Evolutionary conservation across 2,329 filamentous ascomycete species (phyloP), one percentile per base, ranked within the genome.

Genomic region (Ophiostoma triangulosporum): DNA sequence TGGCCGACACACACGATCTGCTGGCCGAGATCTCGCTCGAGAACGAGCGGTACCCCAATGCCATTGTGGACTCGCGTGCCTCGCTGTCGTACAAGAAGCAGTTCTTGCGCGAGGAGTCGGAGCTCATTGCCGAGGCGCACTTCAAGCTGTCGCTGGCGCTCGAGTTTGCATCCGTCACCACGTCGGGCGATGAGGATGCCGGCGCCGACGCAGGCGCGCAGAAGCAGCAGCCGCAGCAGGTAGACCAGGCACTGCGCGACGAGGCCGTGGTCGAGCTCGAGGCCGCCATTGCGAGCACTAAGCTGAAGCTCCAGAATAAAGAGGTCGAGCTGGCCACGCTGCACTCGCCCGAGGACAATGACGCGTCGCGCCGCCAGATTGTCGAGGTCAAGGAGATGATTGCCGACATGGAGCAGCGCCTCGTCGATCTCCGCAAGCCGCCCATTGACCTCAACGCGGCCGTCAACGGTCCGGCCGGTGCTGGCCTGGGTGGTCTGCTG

Each of bases 11-110:
- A 8, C 88, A 96, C 66, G 90, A 96, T 65, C 78, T 95, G 54
- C 85, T 97, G 57, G 87, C 90, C 9, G 93, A 98, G 69, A 96
- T 98, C 57, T 94, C 86, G n/a, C 75, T 98, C 27, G 93, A 98
- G 70, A 95, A 93, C 61, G 93, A 97, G 69, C 83, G 86, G 72
- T 98, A 95, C 64, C 75, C 80, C 40, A 84, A 88, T 60, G 91
- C 93, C n/a, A 86, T 95, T 52, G 77, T 81, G 48, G 93, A 98
- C 68, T 81, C 88, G 51, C 82, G 81, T 61, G 80, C 84, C 14
- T 83, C 89, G 1, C 78, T 97, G 49, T 78, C 78, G 38, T 79
- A 94, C 62, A 94, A 94, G 69, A 70, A 86, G 61, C 77, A 85
- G 50, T 76, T 97, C 3, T 89, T 88, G 64, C 77, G 87, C 0